phyloP scores from a whole-genome alignment of 331 rosid species.

The Spiraea crenata region DNA sequence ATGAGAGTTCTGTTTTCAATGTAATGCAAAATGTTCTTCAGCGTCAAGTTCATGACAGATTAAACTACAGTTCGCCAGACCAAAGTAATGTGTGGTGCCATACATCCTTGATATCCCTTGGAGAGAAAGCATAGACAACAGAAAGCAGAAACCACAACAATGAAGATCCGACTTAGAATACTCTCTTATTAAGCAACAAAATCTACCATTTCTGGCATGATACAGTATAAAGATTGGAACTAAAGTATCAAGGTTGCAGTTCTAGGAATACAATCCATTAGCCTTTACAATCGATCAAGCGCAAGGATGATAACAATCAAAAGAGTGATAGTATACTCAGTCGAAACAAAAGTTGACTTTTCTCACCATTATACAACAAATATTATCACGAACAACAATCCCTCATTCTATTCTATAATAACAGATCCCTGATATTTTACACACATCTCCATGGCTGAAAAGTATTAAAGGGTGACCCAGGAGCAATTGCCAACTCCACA shows the following conservation, averaged over 20 bases:
- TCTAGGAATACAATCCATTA: neutral
- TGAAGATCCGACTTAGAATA: neutral
- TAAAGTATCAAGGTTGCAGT: neutral
- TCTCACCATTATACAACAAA: slow-evolving; percentile 27
- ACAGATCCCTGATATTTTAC: slow-evolving; percentile 39
- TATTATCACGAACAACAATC: slow-evolving; percentile 19
- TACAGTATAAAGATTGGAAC: neutral
- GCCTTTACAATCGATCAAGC: no score
- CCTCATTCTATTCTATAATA: slow-evolving; percentile 22
- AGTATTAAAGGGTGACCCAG: slow-evolving; percentile 13
- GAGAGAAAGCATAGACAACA: neutral
- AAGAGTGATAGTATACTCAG: neutral
- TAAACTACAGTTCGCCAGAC: neutral
- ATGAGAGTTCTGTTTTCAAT: neutral
- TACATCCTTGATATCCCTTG: neutral
- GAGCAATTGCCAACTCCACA: slow-evolving; percentile 27
- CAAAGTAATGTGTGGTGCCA: neutral
- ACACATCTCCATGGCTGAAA: slow-evolving; percentile 32
- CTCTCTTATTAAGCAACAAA: neutral
- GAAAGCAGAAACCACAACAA: neutral
- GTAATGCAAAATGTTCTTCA: neutral
- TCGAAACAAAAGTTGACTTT: slow-evolving; percentile 20
- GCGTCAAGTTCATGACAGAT: neutral
- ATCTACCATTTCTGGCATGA: neutral
- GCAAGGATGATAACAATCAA: neutral